A percentile compares a stretch with the other conserved stretches of the same genome.
These are phyloP conservation scores for Oryza glaberrima DNA, from an alignment of 176 grass and related monocot genomes.

Conservation along the genomic window DNA sequence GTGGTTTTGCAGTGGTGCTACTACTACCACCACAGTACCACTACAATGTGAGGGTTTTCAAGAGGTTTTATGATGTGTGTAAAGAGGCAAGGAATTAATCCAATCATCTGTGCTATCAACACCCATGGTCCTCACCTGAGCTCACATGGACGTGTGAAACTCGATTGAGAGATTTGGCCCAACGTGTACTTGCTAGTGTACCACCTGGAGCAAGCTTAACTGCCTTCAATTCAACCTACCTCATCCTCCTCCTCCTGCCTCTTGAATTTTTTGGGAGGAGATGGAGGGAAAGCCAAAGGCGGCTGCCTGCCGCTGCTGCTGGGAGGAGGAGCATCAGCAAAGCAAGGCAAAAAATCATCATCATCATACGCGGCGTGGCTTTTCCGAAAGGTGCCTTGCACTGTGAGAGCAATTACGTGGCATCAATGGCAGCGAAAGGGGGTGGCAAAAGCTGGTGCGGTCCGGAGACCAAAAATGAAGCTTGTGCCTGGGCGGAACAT, in stretches of 20 bases:
- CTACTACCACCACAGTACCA: background rate
- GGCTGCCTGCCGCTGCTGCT: background rate
- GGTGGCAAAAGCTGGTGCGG: background rate
- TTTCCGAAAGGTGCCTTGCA: background rate
- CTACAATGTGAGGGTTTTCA: background rate
- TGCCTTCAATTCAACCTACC: slow-evolving; percentile 17
- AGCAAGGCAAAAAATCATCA: background rate
- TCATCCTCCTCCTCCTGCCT: background rate
- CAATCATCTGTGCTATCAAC: background rate
- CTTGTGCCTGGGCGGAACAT: background rate
- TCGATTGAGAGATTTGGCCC: background rate
- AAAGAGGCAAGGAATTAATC: background rate
- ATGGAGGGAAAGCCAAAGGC: slow-evolving; percentile 27
- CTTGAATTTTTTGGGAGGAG: slow-evolving; percentile 6
- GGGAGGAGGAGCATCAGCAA: background rate
- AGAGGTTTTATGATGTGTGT: background rate
- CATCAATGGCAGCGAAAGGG: slow-evolving; percentile 3
- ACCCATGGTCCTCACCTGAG: slow-evolving; percentile 22
- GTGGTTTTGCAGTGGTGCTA: slow-evolving; percentile 7
- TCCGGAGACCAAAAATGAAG: background rate
- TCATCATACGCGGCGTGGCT: background rate
- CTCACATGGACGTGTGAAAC: slow-evolving; percentile 15
- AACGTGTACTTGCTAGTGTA: slow-evolving; percentile 5
- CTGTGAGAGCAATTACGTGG: slow-evolving; percentile 1
- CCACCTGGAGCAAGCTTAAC: background rate